Evolutionary conservation across 345 rosid genomes (phyloP), one percentile per base, ranked within the genome.

Genomic region (Luvunga scandens): DNA sequence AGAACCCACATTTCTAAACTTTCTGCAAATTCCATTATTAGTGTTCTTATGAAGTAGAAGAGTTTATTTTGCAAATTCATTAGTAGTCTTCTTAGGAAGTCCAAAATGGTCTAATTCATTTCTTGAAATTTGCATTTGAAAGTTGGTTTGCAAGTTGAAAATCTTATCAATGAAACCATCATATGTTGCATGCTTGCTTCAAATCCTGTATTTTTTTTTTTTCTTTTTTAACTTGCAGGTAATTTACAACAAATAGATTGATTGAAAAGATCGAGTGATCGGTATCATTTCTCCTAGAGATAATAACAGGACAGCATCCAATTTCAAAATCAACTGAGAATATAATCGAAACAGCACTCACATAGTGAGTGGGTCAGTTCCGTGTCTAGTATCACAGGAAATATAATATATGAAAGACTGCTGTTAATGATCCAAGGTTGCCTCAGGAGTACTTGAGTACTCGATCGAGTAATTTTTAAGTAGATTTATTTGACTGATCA

Each of bases 241-340:
- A 81, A 59, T 83, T 68, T 28, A 69, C 25, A 70, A 79, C 88
- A 24, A 83, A 79, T 10, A 73, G 72, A 70, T 55, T 87, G 63
- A 87, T 79, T 2, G 81, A 86, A 50, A 85, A 84, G 75, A 86
- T 42, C 4, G 50, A 42, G 84, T 64, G 88, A 89, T 27, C 78
- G 84, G 1, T 89, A 84, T 45, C 83, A 88, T 59, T 89, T 87
- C 7, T 88, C 0, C 45, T 90, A 66, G 84, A 83, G 75, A 80
- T 83, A 30, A 80, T 85, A 2, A 77, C 88, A 73, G 74, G 86
- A 69, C 73, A 70, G 22, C 79, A 77, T 6, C 84, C 75, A 22
- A 83, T 83, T 21, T 71, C 71, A 8, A 81, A 65, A 50, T 36
- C 0, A 28, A 1, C 48, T 16, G 60, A 27, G 36, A 16, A 75